These are phyloP conservation scores for Ramularia endophylla DNA, from an alignment of 2,329 filamentous ascomycete genomes.

Conservation along the genomic window DNA sequence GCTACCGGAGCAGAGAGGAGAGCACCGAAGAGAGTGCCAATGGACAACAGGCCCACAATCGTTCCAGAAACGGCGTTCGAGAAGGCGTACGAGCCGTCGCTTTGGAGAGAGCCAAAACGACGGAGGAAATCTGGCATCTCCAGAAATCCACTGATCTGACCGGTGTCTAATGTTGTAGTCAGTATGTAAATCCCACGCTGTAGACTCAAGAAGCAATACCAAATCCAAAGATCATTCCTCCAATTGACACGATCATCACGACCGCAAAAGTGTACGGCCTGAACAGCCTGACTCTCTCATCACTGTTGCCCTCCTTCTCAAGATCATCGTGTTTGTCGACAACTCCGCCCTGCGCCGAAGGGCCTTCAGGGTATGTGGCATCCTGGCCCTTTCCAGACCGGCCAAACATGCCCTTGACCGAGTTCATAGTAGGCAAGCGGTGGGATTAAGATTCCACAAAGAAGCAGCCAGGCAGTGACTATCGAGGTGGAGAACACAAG, in stretches of 20 bases:
- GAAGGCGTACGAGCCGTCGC: constrained; percentile 40
- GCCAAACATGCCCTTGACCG: too few relatives aligned
- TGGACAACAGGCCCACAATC: constrained; percentile 54
- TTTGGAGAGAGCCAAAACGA: constrained; percentile 36
- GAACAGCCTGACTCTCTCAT: constrained; percentile 21
- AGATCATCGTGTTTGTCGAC: constrained; percentile 13
- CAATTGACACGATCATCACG: constrained; percentile 31
- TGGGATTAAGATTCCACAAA: too few relatives aligned
- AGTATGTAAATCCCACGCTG: neutral
- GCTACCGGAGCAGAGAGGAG: constrained; percentile 55
- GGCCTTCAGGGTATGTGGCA: too few relatives aligned
- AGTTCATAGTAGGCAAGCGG: too few relatives aligned
- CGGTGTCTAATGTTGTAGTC: constrained; percentile 38
- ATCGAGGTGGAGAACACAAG: too few relatives aligned
- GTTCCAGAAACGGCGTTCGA: constrained; percentile 56
- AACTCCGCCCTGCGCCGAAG: too few relatives aligned
- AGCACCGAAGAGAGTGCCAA: constrained; percentile 55
- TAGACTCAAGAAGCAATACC: constrained; percentile 24
- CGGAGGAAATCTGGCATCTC: constrained; percentile 51
- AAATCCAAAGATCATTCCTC: constrained; percentile 35
- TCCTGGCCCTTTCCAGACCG: too few relatives aligned
- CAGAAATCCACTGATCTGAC: constrained; percentile 58
- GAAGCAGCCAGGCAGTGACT: too few relatives aligned
- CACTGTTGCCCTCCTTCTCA: constrained; percentile 19
- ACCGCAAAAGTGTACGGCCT: constrained; percentile 29